phyloP scores from a whole-genome alignment of 75 land plant genomes.

The Pseudotsuga menziesii region DNA sequence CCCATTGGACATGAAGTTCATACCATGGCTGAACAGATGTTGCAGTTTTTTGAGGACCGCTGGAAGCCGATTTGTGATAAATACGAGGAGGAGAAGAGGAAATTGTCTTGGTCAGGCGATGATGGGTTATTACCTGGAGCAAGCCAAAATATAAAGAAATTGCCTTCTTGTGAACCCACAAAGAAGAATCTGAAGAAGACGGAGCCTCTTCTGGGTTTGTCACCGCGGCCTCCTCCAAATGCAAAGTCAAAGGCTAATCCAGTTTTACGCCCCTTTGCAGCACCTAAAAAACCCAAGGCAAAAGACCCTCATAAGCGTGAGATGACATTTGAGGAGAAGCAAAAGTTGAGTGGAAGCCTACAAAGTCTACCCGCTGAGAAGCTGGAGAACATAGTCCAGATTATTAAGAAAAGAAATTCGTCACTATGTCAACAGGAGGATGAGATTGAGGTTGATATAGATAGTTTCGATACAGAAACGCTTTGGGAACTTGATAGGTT shows the following conservation, averaged over 20 bases:
- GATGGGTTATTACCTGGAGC: neutral
- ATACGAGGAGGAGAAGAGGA: constrained; percentile 11
- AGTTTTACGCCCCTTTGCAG: neutral
- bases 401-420: constrained; percentile 38
- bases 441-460: constrained; percentile 58
- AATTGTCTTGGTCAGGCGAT: neutral
- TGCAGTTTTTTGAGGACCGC: constrained; percentile 38
- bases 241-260: neutral
- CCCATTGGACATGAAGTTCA: constrained; percentile 65
- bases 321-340: constrained; percentile 52
- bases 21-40: constrained; percentile 35
- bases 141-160: constrained; percentile 3
- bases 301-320: constrained; percentile 37
- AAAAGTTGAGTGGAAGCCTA: constrained; percentile 36
- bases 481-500: constrained; percentile 56
- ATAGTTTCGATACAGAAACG: constrained; percentile 44
- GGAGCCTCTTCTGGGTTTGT: neutral
- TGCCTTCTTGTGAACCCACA: neutral
- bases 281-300: constrained; percentile 33
- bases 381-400: constrained; percentile 47
- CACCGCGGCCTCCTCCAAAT: neutral
- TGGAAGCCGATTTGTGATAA: constrained; percentile 26
- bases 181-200: constrained; percentile 16
- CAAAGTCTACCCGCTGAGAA: constrained; percentile 46
- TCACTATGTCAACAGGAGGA: constrained; percentile 36